A percentile compares a stretch with the other conserved stretches of the same genome.
phyloP scores from a whole-genome alignment of 2,329 filamentous ascomycete species.

The Emmonsiellopsis sp. region DNA sequence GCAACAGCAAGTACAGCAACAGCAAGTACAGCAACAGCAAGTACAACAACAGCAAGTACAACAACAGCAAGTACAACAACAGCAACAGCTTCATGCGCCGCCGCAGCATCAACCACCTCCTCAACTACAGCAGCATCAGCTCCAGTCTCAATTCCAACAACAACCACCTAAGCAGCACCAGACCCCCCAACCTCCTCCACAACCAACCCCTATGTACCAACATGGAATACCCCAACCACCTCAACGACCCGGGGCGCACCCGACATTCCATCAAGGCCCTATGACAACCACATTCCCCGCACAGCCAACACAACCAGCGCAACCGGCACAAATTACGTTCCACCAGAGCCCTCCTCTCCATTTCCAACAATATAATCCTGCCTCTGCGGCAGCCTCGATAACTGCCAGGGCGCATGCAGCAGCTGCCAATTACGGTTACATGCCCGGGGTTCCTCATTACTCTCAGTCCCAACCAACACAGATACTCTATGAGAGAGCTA shows the following conservation, averaged over 20 bases:
- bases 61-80: slow-evolving; percentile 15
- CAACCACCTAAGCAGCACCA: neutral
- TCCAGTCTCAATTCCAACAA: slow-evolving; percentile 19
- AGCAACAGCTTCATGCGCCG: slow-evolving; percentile 3
- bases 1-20: slow-evolving; percentile 1
- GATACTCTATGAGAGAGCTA: slow-evolving; percentile 48
- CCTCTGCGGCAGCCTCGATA: slow-evolving; percentile 19
- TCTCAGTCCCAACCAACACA: slow-evolving; percentile 43
- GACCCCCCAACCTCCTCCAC: slow-evolving; percentile 1
- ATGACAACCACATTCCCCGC: slow-evolving; percentile 3
- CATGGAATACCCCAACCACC: slow-evolving; percentile 2
- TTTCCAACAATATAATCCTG: slow-evolving; percentile 34
- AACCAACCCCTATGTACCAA: neutral
- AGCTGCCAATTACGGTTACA: slow-evolving; percentile 33
- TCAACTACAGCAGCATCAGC: slow-evolving; percentile 10
- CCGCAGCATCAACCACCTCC: slow-evolving; percentile 4
- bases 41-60: slow-evolving; percentile 12
- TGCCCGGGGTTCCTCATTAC: slow-evolving; percentile 37
- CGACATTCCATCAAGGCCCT: slow-evolving; percentile 37
- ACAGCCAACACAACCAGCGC: slow-evolving; percentile 47
- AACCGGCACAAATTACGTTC: slow-evolving; percentile 40
- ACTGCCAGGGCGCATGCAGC: slow-evolving; percentile 22
- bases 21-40: neutral
- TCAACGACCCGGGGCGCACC: slow-evolving; percentile 5
- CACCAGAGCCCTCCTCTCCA: slow-evolving; percentile 30